These are phyloP conservation scores for Nicotiana attenuata DNA, from an alignment of 257 asterid species.

Conservation along the genomic window DNA sequence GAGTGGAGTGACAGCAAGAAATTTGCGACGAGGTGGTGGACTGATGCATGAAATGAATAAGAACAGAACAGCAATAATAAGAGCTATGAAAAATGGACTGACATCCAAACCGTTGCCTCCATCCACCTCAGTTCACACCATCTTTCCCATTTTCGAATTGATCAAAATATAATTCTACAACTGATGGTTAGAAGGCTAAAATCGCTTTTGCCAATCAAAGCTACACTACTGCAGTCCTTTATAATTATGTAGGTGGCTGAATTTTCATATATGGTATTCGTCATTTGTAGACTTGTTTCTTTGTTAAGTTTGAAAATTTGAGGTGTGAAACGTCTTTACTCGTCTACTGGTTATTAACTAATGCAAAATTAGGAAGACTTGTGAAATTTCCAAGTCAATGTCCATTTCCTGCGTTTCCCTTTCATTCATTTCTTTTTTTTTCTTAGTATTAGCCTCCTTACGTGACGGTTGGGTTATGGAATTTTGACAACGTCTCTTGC, in stretches of 20 bases:
- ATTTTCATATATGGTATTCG: no score
- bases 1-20: not conserved
- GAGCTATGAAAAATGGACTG: not conserved
- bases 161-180: not conserved
- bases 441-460: not conserved
- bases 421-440: not conserved
- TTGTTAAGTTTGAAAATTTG: not conserved
- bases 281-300: not conserved
- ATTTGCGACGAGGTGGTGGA: constrained; percentile 1
- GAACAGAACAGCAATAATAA: not conserved
- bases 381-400: not conserved
- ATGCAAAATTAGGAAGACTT: not conserved
- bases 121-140: not conserved
- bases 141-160: constrained; percentile 2
- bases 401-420: not conserved
- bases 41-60: not conserved
- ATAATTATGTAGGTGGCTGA: not conserved
- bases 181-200: not conserved
- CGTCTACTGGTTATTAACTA: not conserved
- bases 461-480: not conserved
- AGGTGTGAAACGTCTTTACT: not conserved
- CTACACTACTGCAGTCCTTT: not conserved
- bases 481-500: no score
- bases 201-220: not conserved
- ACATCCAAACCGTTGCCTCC: not conserved